Percentiles rank a stretch among this genome's conserved stretches.
Evolutionary conservation across 164 flowering plant genomes (phyloP).

Genomic region (Berberis thunbergii): DNA sequence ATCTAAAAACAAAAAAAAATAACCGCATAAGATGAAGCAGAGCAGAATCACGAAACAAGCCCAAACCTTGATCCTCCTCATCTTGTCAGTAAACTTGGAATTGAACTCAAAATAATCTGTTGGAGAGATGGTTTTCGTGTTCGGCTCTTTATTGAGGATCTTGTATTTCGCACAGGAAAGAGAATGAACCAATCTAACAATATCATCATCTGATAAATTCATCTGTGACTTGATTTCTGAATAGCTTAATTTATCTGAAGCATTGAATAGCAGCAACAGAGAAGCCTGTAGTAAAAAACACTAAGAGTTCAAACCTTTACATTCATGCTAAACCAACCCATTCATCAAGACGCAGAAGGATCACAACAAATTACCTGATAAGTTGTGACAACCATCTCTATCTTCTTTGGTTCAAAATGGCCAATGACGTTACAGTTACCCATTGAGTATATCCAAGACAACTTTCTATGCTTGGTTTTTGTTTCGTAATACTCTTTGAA

Average conservation of each 20-base stretch:
- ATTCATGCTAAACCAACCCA: background rate
- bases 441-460: conserved; percentile 31
- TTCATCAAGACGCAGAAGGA: background rate
- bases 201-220: conserved; percentile 30
- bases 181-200: conserved; percentile 30
- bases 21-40: background rate
- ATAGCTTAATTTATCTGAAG: conserved; percentile 24
- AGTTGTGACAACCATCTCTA: conserved; percentile 19
- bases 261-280: conserved; percentile 28
- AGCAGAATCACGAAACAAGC: no score
- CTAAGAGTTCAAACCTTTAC: background rate
- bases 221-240: conserved; percentile 28
- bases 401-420: conserved; percentile 22
- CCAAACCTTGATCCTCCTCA: conserved; percentile 30
- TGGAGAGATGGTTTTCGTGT: conserved; percentile 21
- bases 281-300: conserved; percentile 1
- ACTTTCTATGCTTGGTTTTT: conserved; percentile 26
- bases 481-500: conserved; percentile 21
- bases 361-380: conserved; percentile 17
- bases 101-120: conserved; percentile 33
- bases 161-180: conserved; percentile 36
- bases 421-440: conserved; percentile 30
- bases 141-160: conserved; percentile 30
- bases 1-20: no score
- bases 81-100: conserved; percentile 26